Evolutionary conservation across 768 basidiomycete species (phyloP), one percentile per base, ranked within the genome.

Genomic region (Rhizopogon sp.): DNA sequence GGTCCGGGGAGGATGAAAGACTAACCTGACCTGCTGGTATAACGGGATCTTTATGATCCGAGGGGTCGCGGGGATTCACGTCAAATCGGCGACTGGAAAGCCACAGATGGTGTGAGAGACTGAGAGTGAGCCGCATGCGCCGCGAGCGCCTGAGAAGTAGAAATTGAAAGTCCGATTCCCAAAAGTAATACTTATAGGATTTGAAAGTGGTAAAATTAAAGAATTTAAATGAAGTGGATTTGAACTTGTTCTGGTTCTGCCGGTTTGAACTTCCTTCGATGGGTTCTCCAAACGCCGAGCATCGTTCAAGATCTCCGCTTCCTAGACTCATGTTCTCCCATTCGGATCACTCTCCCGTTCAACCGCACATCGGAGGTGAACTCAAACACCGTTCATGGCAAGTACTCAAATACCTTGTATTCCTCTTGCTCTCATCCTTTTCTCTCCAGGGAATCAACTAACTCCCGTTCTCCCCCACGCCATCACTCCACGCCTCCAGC

Each of bases 1-100:
- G 20, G 29, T n/a, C 42, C 44, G 43, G 49, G 51, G 28, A 16
- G 13, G 35, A 31, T 10, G 35, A 11, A 29, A 28, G n/a, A 41
- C 35, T 33, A 33, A 33, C 31, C 31, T 33, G 31, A 33, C 31
- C 31, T 33, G 31, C 7, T 7, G 35, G 11, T 37, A 11, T 3
- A 33, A 33, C 31, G 31, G 31, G 8, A 10, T 37, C 11, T 37
- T 37, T 37, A 37, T 55, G 37, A 31, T 45, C 49, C 35, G 50
- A 41, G 56, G n/a, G 46, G 49, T 64, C 67, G 66, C 60, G 62
- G 69, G 58, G 39, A 60, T 59, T 55, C 55, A 46, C 56, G 54
- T 45, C 53, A 35, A 50, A 57, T 69, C 68, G 67, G 64, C 68
- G 67, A 68, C 64, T 69, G 43, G 70, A 69, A 61, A 55, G 56